A percentile compares a stretch with the other conserved stretches of the same genome.
Conservation (phyloP, 768 basidiomycete species). For the Boletus insuetus region DNA sequence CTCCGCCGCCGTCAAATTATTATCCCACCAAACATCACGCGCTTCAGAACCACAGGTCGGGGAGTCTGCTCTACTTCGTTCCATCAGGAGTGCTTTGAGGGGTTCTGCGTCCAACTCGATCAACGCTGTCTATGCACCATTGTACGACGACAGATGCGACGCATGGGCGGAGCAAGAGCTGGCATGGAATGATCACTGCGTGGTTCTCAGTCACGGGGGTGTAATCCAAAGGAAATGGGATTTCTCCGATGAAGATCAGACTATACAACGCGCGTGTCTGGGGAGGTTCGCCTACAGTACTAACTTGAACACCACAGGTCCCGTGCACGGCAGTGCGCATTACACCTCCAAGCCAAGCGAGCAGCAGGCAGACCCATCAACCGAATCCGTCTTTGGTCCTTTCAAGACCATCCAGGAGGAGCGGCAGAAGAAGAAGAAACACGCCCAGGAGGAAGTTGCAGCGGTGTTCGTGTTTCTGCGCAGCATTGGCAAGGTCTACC, state of each 20-base stretch:
- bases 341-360: constrained; percentile 25
- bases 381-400: constrained; percentile 39
- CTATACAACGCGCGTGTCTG: constrained; percentile 78
- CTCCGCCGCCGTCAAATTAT: constrained; percentile 44
- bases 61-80: constrained; percentile 46
- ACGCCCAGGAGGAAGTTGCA: constrained; percentile 39
- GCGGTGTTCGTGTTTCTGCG: constrained; percentile 79
- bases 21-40: constrained; percentile 31
- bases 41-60: not conserved
- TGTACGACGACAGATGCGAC: constrained; percentile 39
- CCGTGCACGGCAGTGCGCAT: constrained; percentile 27
- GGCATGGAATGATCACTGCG: constrained; percentile 64
- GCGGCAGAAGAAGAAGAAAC: constrained; percentile 39
- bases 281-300: constrained; percentile 62
- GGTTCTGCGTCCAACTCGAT: constrained; percentile 47
- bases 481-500: constrained; percentile 67
- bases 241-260: constrained; percentile 67
- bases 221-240: constrained; percentile 72
- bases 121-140: constrained; percentile 41
- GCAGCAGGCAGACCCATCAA: constrained; percentile 14
- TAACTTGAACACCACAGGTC: constrained; percentile 25
- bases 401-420: constrained; percentile 41
- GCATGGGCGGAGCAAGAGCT: constrained; percentile 59
- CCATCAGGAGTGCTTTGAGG: constrained; percentile 59
- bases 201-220: constrained; percentile 64